Conservation (phyloP, 2,329 filamentous ascomycete species). For the Passalora sequoiae region DNA sequence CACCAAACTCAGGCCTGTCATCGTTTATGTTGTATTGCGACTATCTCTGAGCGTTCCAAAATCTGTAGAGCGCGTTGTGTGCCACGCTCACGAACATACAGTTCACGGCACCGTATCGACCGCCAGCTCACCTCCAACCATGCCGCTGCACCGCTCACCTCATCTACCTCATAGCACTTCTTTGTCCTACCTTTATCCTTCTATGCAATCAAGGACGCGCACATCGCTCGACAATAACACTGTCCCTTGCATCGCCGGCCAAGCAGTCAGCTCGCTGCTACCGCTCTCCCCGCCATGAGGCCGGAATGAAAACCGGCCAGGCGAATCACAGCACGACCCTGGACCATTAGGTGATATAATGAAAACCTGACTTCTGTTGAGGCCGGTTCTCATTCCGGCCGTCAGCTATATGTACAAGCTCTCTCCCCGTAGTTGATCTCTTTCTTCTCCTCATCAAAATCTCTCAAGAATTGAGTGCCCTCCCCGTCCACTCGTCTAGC, state of each 20-base stretch:
- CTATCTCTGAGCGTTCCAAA: neutral
- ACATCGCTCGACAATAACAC: neutral
- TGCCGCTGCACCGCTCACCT: neutral
- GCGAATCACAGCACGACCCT: neutral
- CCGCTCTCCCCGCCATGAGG: constrained; percentile 5
- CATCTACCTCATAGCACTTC: neutral
- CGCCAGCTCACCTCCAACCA: neutral
- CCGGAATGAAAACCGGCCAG: constrained; percentile 14
- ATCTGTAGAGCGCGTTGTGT: neutral
- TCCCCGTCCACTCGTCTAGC: constrained; percentile 5
- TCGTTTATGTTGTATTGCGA: neutral
- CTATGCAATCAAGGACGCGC: neutral
- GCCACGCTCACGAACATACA: neutral
- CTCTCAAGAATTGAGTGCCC: neutral
- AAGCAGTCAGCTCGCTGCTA: neutral
- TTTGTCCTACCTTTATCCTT: constrained; percentile 4
- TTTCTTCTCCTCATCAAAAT: constrained; percentile 15
- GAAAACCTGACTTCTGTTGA: constrained; percentile 4
- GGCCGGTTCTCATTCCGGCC: constrained; percentile 20
- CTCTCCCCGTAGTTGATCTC: constrained; percentile 13
- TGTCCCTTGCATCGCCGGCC: neutral
- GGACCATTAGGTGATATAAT: constrained; percentile 5
- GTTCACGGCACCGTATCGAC: neutral
- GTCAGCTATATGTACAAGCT: constrained; percentile 17
- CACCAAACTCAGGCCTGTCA: neutral